These are phyloP conservation scores for Medicago ruthenica DNA, from an alignment of 306 rosid genomes.

Conservation along the genomic window DNA sequence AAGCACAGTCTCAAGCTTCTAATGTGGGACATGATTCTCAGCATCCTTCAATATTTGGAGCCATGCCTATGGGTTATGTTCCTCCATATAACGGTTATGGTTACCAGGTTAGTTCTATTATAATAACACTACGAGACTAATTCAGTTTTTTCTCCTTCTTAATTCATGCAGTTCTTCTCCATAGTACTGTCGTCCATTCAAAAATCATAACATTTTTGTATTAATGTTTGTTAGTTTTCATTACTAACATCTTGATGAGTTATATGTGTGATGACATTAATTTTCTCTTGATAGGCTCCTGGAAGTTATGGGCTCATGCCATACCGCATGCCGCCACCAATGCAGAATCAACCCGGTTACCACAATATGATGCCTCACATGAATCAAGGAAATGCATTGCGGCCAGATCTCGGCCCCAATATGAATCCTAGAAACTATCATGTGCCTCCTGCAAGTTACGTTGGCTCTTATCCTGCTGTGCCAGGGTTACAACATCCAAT, in stretches of 20 bases:
- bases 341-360: slow-evolving; percentile 93
- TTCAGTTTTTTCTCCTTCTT: background rate
- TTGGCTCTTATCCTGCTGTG: slow-evolving; percentile 79
- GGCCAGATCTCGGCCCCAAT: slow-evolving; percentile 72
- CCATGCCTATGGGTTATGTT: slow-evolving; percentile 86
- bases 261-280: slow-evolving; percentile 35
- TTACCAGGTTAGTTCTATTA: slow-evolving; percentile 72
- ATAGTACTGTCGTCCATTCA: slow-evolving; percentile 18
- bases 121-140: background rate
- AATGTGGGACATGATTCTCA: slow-evolving; percentile 73
- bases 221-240: slow-evolving; percentile 21
- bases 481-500: slow-evolving; percentile 92
- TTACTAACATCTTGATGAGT: slow-evolving; percentile 21
- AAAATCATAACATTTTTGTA: slow-evolving; percentile 22
- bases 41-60: slow-evolving; percentile 90
- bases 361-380: slow-evolving; percentile 81
- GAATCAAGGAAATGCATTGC: slow-evolving; percentile 86
- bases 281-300: slow-evolving; percentile 68
- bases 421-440: slow-evolving; percentile 76
- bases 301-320: slow-evolving; percentile 88
- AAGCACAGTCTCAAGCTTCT: slow-evolving; percentile 87
- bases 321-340: slow-evolving; percentile 85
- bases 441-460: slow-evolving; percentile 73
- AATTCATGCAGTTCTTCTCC: slow-evolving; percentile 25
- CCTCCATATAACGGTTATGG: slow-evolving; percentile 95